phyloP scores from a whole-genome alignment of 164 flowering plant species.

The grape (Vitis vinifera) region ASM3070453v1 NC_081818.1:27021001-27021500 shows the following conservation, averaged over 20 bases:
- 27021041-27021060: too few relatives aligned
- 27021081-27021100: too few relatives aligned
- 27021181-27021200: slow-evolving; percentile 32
- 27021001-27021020: too few relatives aligned
- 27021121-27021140: too few relatives aligned
- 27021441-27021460: slow-evolving; percentile 56
- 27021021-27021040: too few relatives aligned
- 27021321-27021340: slow-evolving; percentile 27
- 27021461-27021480: slow-evolving; percentile 39
- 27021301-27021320: slow-evolving; percentile 30
- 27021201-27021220: slow-evolving; percentile 23
- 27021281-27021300: slow-evolving; percentile 25
- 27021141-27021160: background rate
- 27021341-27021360: slow-evolving; percentile 19
- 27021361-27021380: slow-evolving; percentile 59
- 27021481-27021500: slow-evolving; percentile 23
- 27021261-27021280: slow-evolving; percentile 28
- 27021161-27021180: slow-evolving; percentile 57
- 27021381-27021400: slow-evolving; percentile 91
- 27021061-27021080: too few relatives aligned
- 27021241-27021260: slow-evolving; percentile 19
- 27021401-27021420: slow-evolving; percentile 84
- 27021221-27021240: slow-evolving; percentile 21
- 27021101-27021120: too few relatives aligned
- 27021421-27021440: slow-evolving; percentile 85